Evolutionary conservation across 176 grass and related monocot genomes (phyloP), one percentile per base, ranked within the genome.

Genomic region (Paspalum notatum): DNA sequence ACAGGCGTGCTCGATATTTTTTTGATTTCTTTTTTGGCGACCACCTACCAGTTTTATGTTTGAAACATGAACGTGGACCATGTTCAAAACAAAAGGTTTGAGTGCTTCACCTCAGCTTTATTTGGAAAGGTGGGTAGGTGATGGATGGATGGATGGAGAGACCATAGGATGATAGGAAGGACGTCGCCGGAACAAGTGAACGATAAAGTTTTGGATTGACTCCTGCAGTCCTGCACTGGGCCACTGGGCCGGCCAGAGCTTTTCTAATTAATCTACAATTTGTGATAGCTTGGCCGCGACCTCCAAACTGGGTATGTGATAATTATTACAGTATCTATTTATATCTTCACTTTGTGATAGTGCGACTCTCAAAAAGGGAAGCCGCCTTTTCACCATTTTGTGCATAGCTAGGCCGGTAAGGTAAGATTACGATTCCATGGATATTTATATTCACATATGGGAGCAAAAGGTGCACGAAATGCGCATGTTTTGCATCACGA

Each of bases 71-170:
- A 71, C 15, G 55, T 62, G 74, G 57, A 32, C 45, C 18, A 12
- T 64, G 46, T 45, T 72, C 27, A 43, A 37, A 45, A 74, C 48
- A 27, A 55, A 55, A 32, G 2, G 48, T 66, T 67, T 67, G 22
- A 43, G 16, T 47, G 62, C 21, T 15, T 43, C 55, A 47, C 6
- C 17, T 2, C 9, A 71, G 11, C 46, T 72, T 62, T 59, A 9
- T 72, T 42, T 50, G 38, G 14, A 45, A 42, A 63, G 12, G 21
- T 21, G 38, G 66, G 83, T 46, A 64, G 55, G 83, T 55, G 46
- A 79, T 32, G 32, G 45, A 63, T 44, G 45, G 46, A 8, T 40
- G 18, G 5, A 39, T 4, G 5, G 13, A 68, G 61, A 32, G 67
- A 76, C 0, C 43, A 55, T 5, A 39, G 46, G 16, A 22, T n/a